Conservation (phyloP, 1,139 yeast genomes). For the Pichia sp. region DNA sequence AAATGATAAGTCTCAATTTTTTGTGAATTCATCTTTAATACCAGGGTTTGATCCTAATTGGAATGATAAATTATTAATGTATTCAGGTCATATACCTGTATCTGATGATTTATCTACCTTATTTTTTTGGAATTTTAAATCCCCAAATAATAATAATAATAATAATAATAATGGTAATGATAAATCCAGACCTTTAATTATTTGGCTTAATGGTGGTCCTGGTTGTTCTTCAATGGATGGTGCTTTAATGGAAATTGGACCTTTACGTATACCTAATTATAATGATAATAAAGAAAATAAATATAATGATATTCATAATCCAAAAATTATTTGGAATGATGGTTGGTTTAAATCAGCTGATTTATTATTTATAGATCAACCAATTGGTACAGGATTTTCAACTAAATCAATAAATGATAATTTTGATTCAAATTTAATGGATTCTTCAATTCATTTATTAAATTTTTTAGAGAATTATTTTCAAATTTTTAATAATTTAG, state of each 20-base stretch:
- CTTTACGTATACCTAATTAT: slow-evolving; percentile 48
- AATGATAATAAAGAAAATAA: too few relatives aligned
- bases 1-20: too few relatives aligned
- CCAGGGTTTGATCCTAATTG: slow-evolving; percentile 8
- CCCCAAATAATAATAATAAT: background rate
- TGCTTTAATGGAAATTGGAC: slow-evolving; percentile 88
- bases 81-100: slow-evolving; percentile 63
- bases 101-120: slow-evolving; percentile 52
- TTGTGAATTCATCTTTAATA: slow-evolving; percentile 7
- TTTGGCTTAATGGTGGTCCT: slow-evolving; percentile 96
- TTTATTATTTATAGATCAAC: slow-evolving; percentile 85
- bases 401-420: slow-evolving; percentile 35
- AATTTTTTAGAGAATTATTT: slow-evolving; percentile 62
- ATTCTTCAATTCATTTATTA: slow-evolving; percentile 56
- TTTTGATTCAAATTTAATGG: slow-evolving; percentile 53
- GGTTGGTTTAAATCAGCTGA: slow-evolving; percentile 88
- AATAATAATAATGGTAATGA: too few relatives aligned
- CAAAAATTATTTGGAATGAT: slow-evolving; percentile 37
- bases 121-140: slow-evolving; percentile 71
- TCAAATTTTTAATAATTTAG: slow-evolving; percentile 62
- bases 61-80: slow-evolving; percentile 42
- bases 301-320: slow-evolving; percentile 19
- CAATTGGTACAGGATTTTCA: slow-evolving; percentile 91
- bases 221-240: slow-evolving; percentile 99
- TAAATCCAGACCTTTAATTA: slow-evolving; percentile 34